Evolutionary conservation across 257 asterid species (phyloP), one percentile per base, ranked within the genome.

Genomic region (Prunella vulgaris): DNA sequence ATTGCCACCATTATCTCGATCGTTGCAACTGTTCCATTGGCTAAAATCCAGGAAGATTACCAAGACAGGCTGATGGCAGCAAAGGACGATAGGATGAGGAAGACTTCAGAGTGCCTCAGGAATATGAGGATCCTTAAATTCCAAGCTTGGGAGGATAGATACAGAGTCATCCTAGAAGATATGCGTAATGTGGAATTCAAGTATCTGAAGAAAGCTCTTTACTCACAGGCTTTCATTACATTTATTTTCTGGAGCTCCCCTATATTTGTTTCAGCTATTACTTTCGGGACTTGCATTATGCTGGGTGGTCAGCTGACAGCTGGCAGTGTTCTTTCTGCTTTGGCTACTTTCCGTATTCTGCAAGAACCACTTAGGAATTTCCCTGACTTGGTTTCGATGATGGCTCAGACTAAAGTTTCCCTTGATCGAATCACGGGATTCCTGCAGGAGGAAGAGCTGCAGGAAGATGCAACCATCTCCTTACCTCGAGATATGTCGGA

Each of bases 121-220:
- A 84, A 84, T 68, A 84, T 84, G 88, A 76, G 86, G 75, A 81
- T 81, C 35, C 81, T 84, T 6, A 84, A 84, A 46, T 72, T 81
- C 54, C 89, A 84, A 48, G 89, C 86, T 49, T 84, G 89, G 89
- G 89, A 84, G 74, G 86, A 82, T 58, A 66, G 84, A 64, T 79
- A 79, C 57, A 38, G 84, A 42, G 33, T 73, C 73, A 76, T 7
- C 66, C 78, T 82, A 2, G 84, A 84, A 61, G 88, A 84, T 33
- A 82, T 81, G 84, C 77, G 84, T 0, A 33, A 25, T 46, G 70
- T 77, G 57, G 84, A 84, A 71, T 81, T 76, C 35, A 78, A 68
- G 83, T 82, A 84, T 71, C 84, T 84, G 44, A 65, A 63, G 71
- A 81, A 84, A 66, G 82, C 80, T 13, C 83, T 84, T 62, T 81